Base-by-base conservation (phyloP, 768 basidiomycete genomes). In the Mycena crocata region DNA sequence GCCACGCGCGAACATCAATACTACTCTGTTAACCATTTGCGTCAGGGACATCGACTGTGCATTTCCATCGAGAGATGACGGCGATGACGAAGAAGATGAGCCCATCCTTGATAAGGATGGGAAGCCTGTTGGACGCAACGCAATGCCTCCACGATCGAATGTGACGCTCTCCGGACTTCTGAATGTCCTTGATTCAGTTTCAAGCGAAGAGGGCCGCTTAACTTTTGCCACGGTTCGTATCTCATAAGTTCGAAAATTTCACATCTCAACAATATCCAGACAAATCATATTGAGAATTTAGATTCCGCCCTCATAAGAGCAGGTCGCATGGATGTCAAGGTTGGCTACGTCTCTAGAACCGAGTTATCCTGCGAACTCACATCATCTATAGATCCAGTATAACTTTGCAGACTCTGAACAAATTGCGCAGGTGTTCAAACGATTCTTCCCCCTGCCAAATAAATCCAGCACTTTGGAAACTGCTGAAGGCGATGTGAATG, bases 31-130 rank as follows among this genome's bases (percentile, higher is more conserved):
- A 8, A 35, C 23, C 14, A n/a, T 21, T 51, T 45, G n/a, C 8
- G 1, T 13, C 28, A 64, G 63, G 19, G 68, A 69, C 17, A 69
- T 69, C 57, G 68, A 69, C 40, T 69, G 68, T n/a, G 68, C 68
- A 1, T 69, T 68, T 31, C 62, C 67, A 0, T 68, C 67, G 5
- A 7, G 57, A 6, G 62, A 68, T 32, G 57, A 58, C 1, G 35
- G 19, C 2, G 54, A 60, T 12, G 62, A 58, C 21, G 68, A 62
- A 24, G 57, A 64, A 7, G 61, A 59, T 13, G 54, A 65, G 15
- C 67, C 67, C 4, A 2, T 57, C 6, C 49, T 62, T 6, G 64
- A 69, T 30, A 61, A 65, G n/a, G 56, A 66, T 15, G 63, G 68
- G 17, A 62, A 62, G 23, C 46, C 59, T 21, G 15, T 65, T 1